Base-by-base conservation (phyloP, 139 green algal genomes). In the Chlorella sp. region DNA sequence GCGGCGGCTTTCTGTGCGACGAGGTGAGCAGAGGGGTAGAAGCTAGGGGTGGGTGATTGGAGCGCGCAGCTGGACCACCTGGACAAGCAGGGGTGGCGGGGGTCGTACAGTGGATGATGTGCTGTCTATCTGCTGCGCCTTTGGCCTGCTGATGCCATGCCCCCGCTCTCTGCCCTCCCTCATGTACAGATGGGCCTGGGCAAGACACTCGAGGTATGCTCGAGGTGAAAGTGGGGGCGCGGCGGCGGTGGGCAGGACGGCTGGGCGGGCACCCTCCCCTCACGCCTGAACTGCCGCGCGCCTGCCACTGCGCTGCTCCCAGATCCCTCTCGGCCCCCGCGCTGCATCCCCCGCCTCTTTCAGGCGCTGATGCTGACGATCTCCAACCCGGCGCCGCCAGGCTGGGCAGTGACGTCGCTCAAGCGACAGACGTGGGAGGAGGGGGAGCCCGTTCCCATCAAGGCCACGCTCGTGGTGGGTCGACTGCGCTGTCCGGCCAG, bases 1-100 rank as follows among this genome's bases (percentile, higher is more conserved):
- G 83, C 70, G 87, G 86, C 33, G 88, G 88, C 68, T 87, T 91
- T 56, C 68, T 91, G 40, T 86, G 84, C 50, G 84, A 88, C 77
- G 79, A 81, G 12, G 74, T 76, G 64, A 35, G 63, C 17, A 59
- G 70, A 27, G 67, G 45, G 33, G 31, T 15, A 36, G 40, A 55
- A n/a, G 38, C n/a, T n/a, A 27, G 33, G 63, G 36, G 42, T 25
- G 36, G 3, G 40, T 3, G 1, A 12, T 53, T 56, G 55, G n/a
- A n/a, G n/a, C n/a, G n/a, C n/a, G n/a, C n/a, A n/a, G n/a, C n/a
- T n/a, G n/a, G n/a, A n/a, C n/a, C n/a, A n/a, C n/a, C n/a, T n/a
- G n/a, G n/a, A n/a, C n/a, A n/a, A n/a, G n/a, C n/a, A n/a, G n/a
- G n/a, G n/a, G n/a, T n/a, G n/a, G n/a, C n/a, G n/a, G n/a, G n/a